These are phyloP conservation scores for Quercus variabilis DNA, from an alignment of 306 rosid genomes.

Conservation along the genomic window DNA sequence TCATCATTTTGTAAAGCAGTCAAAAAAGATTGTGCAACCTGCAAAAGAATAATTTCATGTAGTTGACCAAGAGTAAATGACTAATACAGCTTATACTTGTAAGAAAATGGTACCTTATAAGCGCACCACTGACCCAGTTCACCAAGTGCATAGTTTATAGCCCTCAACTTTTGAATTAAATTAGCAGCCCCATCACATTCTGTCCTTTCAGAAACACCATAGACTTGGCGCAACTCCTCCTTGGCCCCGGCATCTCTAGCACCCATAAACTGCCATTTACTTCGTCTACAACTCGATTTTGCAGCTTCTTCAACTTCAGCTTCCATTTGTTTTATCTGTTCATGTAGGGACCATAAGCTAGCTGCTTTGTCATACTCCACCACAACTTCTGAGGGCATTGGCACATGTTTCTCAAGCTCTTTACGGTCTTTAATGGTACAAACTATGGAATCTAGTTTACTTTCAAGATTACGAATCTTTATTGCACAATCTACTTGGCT, in stretches of 20 bases:
- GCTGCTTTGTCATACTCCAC: conserved; percentile 95
- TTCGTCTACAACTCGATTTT: conserved; percentile 85
- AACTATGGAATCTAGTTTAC: conserved; percentile 92
- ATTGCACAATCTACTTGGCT: conserved; percentile 97
- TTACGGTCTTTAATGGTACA: conserved; percentile 95
- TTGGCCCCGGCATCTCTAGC: conserved; percentile 99
- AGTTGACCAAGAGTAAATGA: conserved; percentile 8
- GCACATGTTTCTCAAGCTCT: conserved; percentile 97
- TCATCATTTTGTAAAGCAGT: conserved; percentile 98
- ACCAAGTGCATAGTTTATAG: conserved; percentile 96
- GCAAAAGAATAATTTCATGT: conserved; percentile 24
- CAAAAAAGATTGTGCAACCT: conserved; percentile 93
- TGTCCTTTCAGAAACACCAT: conserved; percentile 98
- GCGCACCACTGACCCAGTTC: conserved; percentile 99
- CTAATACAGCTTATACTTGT: conserved; percentile 9
- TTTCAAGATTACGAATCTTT: conserved; percentile 97
- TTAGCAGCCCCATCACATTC: conserved; percentile 99
- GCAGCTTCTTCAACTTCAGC: conserved; percentile 97
- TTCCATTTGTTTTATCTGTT: conserved; percentile 95
- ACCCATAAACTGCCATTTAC: conserved; percentile 99
- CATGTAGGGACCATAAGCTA: conserved; percentile 87
- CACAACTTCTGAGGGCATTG: conserved; percentile 93
- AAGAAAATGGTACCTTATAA: conserved; percentile 56
- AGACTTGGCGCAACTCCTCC: conserved; percentile 95
- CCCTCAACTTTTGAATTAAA: conserved; percentile 91